A percentile compares a stretch with the other conserved stretches of the same genome.
Conservation (phyloP, 176 grass and related monocot genomes). For the bread wheat (Triticum aestivum) region IWGSC_CS_RefSeq_v2.1 NC_057803.1:34017946-34018445, state of each 20-base stretch:
- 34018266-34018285: slow-evolving; percentile 7
- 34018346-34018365: not conserved
- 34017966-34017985: slow-evolving; percentile 36
- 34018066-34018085: not conserved
- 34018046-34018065: slow-evolving; percentile 17
- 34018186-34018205: not conserved
- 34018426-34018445: slow-evolving; percentile 14
- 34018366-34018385: not conserved
- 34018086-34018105: not conserved
- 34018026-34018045: not conserved
- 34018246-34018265: not conserved
- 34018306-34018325: slow-evolving; percentile 7
- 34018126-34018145: not conserved
- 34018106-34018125: not conserved
- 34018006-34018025: slow-evolving; percentile 32
- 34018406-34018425: not conserved
- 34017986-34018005: slow-evolving; percentile 21
- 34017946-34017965: slow-evolving; percentile 6
- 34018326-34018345: slow-evolving; percentile 33
- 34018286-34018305: not conserved
- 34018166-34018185: not conserved
- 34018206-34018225: slow-evolving; percentile 19
- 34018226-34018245: slow-evolving; percentile 19
- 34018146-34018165: not conserved
- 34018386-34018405: not conserved